Evolutionary conservation across 108 stramenopile species (phyloP), one percentile per base, ranked within the genome.

Genomic region (Poteriospumella lacustris): DNA sequence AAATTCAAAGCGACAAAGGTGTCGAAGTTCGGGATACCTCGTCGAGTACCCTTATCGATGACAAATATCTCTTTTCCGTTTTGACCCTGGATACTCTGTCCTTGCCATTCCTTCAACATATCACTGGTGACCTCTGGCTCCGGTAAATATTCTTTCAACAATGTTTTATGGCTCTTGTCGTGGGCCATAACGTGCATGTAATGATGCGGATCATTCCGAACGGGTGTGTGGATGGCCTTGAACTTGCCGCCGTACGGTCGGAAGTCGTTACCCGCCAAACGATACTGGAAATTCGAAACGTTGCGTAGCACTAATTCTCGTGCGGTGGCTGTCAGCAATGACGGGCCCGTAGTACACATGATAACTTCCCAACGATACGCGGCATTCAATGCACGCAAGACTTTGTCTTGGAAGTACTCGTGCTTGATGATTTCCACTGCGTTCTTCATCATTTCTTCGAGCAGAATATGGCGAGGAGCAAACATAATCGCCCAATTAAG

Each of bases 41-140:
- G 15, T 64, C 31, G 28, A 31, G 3, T 3, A 34, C 60, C 60
- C 15, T 64, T 64, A 19, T 31, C 60, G 31, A 64, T 24, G 36
- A 9, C 28, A 64, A 64, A 64, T 64, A 64, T 64, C 31, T 64
- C 60, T 64, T 64, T 64, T 19, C 60, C 60, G 36, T 64, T 64
- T 24, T 64, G 60, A 3, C 60, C 60, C 36, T 64, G 60, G 60
- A 64, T 64, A 19, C 33, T 9, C 5, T 31, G 3, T 64, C 60
- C 60, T 64, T 64, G 29, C 60, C 60, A 64, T 64, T 33, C 33
- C 60, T 64, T 24, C 24, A 64, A 64, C 9, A 31, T 19, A 9
- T 3, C 36, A 9, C 3, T 34, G 15, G 3, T 64, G 9, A 64
- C 60, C 28, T 26, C 33, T 64, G 5, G 15, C 24, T 64, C 60